phyloP scores from a whole-genome alignment of 345 rosid species.

The Erysimum cheiranthoides region DNA sequence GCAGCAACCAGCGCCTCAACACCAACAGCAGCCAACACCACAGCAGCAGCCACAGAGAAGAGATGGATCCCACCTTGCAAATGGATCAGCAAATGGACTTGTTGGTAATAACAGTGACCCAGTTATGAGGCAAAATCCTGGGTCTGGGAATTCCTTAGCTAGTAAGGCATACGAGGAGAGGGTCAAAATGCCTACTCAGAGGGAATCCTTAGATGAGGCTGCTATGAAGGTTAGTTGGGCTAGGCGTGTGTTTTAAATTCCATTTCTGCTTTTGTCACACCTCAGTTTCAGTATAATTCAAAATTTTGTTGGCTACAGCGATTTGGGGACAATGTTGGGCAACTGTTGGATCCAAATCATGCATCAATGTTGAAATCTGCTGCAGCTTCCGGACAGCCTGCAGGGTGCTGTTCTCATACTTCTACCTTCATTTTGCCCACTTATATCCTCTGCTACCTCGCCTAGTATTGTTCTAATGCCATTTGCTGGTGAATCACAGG shows the following conservation, averaged over 20 bases:
- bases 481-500: conserved; percentile 56
- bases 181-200: conserved; percentile 73
- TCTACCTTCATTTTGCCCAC: conserved; percentile 33
- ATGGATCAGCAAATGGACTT: conserved; percentile 83
- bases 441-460: conserved; percentile 14
- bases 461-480: conserved; percentile 21
- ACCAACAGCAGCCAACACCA: conserved; percentile 57
- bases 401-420: conserved; percentile 69
- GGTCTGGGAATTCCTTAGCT: conserved; percentile 82
- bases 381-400: conserved; percentile 76
- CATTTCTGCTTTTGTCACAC: neutral
- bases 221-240: conserved; percentile 70
- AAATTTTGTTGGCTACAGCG: conserved; percentile 61
- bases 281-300: conserved; percentile 15
- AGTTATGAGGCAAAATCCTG: conserved; percentile 77
- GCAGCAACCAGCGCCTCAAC: conserved; percentile 58
- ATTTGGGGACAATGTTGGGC: conserved; percentile 84
- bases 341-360: conserved; percentile 86
- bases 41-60: conserved; percentile 80
- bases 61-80: conserved; percentile 76
- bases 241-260: neutral
- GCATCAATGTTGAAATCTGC: conserved; percentile 87
- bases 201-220: conserved; percentile 88
- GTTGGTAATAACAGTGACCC: conserved; percentile 71
- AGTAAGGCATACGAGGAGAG: conserved; percentile 92